Evolutionary conservation across 1,139 yeast genomes (phyloP).

Genomic region (Blastobotrys aristatus): DNA sequence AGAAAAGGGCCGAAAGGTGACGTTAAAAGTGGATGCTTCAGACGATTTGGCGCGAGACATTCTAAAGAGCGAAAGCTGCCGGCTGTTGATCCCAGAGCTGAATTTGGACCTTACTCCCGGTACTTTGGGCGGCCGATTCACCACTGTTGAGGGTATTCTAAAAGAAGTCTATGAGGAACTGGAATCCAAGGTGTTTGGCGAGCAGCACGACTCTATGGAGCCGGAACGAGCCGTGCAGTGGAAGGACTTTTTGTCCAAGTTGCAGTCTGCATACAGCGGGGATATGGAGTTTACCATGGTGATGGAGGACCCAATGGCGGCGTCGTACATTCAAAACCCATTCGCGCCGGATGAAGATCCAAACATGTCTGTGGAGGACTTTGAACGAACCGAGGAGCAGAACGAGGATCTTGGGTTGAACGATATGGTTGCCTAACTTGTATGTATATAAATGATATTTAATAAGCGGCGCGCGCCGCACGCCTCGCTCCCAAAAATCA

Average conservation of each 20-base stretch:
- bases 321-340: conserved; percentile 92
- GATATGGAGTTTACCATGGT: conserved; percentile 74
- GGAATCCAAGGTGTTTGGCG: conserved; percentile 75
- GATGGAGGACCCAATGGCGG: conserved; percentile 93
- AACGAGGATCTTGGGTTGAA: conserved; percentile 89
- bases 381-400: conserved; percentile 77
- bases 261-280: conserved; percentile 82
- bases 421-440: conserved; percentile 60
- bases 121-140: conserved; percentile 95
- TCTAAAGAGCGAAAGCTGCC: conserved; percentile 91
- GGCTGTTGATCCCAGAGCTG: conserved; percentile 78
- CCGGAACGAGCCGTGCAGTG: conserved; percentile 69
- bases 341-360: conserved; percentile 99
- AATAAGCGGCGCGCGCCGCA: background rate
- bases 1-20: conserved; percentile 68
- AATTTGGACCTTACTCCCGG: conserved; percentile 91
- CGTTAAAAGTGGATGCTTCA: conserved; percentile 76
- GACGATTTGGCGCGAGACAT: conserved; percentile 95
- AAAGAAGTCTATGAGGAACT: conserved; percentile 87
- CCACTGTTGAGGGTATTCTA: conserved; percentile 90
- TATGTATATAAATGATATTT: too few relatives aligned
- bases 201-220: conserved; percentile 91
- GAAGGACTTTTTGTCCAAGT: conserved; percentile 67
- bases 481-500: too few relatives aligned
- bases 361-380: conserved; percentile 85